Conservation (phyloP, 805 yeast species). For the Starmerella bombi region DNA sequence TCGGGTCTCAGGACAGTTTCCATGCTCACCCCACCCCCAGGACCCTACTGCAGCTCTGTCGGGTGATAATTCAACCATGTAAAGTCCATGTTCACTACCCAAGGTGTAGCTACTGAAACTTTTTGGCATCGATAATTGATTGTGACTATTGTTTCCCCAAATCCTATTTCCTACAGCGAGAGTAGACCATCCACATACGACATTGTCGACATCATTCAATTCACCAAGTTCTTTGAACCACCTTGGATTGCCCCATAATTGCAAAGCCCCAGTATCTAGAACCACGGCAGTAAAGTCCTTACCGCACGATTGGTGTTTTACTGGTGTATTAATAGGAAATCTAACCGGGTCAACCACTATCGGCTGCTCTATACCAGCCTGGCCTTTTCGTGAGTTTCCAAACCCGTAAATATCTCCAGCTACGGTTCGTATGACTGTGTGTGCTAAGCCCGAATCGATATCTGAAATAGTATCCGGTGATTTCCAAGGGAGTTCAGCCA, state of each 20-base stretch:
- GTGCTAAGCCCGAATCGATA: conserved; percentile 26
- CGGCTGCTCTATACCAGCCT: conserved; percentile 27
- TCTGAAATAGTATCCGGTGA: conserved; percentile 11
- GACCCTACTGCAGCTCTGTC: conserved; percentile 35
- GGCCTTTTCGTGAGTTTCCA: conserved; percentile 59
- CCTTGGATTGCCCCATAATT: conserved; percentile 26
- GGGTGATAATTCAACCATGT: conserved; percentile 21
- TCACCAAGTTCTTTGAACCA: neutral
- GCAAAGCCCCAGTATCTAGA: conserved; percentile 12
- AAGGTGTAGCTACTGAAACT: conserved; percentile 27
- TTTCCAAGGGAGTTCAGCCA: conserved; percentile 13
- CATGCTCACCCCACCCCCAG: conserved; percentile 99
- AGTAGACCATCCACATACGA: conserved; percentile 18
- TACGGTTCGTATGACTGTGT: conserved; percentile 23
- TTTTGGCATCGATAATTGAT: conserved; percentile 37
- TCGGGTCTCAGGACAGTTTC: conserved; percentile 59
- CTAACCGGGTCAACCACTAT: conserved; percentile 5
- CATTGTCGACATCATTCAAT: neutral
- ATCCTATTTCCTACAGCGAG: conserved; percentile 32
- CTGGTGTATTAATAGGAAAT: neutral
- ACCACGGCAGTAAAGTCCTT: conserved; percentile 42
- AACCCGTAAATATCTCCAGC: conserved; percentile 44
- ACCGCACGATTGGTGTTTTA: conserved; percentile 31
- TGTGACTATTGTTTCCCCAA: conserved; percentile 64
- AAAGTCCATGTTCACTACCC: conserved; percentile 84